Percentiles rank a stretch among this genome's conserved stretches.
These are phyloP conservation scores for Claviceps maximensis DNA, from an alignment of 2,329 filamentous ascomycete species.

Conservation along the genomic window DNA sequence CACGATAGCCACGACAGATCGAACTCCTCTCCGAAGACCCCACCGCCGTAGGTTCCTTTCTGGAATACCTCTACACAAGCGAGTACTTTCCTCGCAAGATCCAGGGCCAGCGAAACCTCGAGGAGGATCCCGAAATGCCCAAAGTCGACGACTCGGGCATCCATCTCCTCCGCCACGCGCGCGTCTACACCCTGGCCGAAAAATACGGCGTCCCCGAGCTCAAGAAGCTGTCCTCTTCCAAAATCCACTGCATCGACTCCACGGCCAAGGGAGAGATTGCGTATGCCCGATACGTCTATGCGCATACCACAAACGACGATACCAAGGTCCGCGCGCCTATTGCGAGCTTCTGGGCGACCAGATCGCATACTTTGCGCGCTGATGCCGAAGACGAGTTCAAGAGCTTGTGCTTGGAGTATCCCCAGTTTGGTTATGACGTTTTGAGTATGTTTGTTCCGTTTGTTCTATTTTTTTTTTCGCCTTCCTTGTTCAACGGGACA, in stretches of 20 bases:
- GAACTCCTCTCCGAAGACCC: conserved; percentile 36
- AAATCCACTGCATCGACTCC: conserved; percentile 84
- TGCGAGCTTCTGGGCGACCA: conserved; percentile 79
- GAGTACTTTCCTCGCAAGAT: conserved; percentile 60
- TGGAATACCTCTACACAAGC: conserved; percentile 28
- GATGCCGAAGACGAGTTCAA: conserved; percentile 82
- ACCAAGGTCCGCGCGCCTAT: conserved; percentile 65
- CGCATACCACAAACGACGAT: conserved; percentile 57
- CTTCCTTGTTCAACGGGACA: background rate
- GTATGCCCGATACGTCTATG: conserved; percentile 85
- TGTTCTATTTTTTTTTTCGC: background rate
- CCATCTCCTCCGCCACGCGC: conserved; percentile 77
- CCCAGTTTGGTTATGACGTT: conserved; percentile 87
- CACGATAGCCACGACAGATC: conserved; percentile 47
- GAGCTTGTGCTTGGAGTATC: conserved; percentile 72
- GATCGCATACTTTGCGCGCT: conserved; percentile 67
- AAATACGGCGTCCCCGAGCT: conserved; percentile 57
- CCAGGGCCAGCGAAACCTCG: conserved; percentile 50
- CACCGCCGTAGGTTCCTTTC: conserved; percentile 25
- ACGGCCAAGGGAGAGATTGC: conserved; percentile 82
- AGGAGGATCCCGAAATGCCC: conserved; percentile 52
- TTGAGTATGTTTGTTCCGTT: conserved; percentile 44
- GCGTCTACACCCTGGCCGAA: conserved; percentile 78
- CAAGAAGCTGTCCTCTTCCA: conserved; percentile 66
- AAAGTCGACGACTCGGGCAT: conserved; percentile 63